Evolutionary conservation across 139 green algal genomes (phyloP).

Genomic region (Haematococcus sp.): DNA sequence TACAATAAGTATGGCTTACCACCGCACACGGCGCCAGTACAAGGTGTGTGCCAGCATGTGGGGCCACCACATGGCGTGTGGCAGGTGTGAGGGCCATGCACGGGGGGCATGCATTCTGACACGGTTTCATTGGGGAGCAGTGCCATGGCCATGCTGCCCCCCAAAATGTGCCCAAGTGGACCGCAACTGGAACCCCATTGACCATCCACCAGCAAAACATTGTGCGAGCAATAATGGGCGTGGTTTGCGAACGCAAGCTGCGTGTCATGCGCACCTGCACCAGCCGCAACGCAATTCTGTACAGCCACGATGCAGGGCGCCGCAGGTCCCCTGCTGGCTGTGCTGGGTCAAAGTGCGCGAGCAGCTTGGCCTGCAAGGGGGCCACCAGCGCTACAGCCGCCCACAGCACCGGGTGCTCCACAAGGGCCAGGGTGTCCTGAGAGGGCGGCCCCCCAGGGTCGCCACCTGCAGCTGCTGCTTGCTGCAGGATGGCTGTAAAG

Average conservation of each 20-base stretch:
- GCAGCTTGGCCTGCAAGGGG: neutral
- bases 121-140: no score
- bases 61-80: neutral
- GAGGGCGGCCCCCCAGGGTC: neutral
- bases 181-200: no score
- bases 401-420: constrained; percentile 4
- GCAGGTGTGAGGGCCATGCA: neutral
- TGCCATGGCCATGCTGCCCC: no score
- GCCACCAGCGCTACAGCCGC: neutral
- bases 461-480: neutral
- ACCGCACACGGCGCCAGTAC: neutral
- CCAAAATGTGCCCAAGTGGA: no score
- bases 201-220: no score
- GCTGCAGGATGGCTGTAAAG: no score
- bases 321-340: neutral
- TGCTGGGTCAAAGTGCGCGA: neutral
- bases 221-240: neutral
- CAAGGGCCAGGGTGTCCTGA: no score
- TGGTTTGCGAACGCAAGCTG: neutral
- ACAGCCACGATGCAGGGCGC: neutral
- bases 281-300: neutral
- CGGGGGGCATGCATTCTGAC: neutral
- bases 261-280: neutral
- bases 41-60: neutral
- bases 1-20: neutral